Percentiles rank a stretch among this genome's conserved stretches.
Evolutionary conservation across 2,329 filamentous ascomycete species (phyloP).

Genomic region (Diaporthe velutina): DNA sequence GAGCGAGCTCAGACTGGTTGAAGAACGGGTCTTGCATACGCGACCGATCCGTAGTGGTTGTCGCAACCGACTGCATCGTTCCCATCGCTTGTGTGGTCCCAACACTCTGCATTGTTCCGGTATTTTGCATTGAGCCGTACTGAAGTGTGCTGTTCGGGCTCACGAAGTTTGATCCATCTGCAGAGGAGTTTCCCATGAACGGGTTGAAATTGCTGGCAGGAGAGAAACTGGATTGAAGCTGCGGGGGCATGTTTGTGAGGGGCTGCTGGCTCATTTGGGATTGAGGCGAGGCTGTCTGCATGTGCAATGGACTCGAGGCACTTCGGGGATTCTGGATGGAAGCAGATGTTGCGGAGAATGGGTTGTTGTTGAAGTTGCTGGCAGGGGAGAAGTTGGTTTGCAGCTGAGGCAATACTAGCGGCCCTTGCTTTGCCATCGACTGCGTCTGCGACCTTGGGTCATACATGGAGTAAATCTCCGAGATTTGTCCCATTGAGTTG

Average conservation of each 20-base stretch:
- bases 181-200: slow-evolving; percentile 40
- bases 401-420: slow-evolving; percentile 30
- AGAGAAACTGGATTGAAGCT: slow-evolving; percentile 27
- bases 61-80: slow-evolving; percentile 40
- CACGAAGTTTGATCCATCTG: slow-evolving; percentile 41
- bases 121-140: slow-evolving; percentile 40
- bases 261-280: slow-evolving; percentile 28
- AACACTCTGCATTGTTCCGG: slow-evolving; percentile 40
- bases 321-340: slow-evolving; percentile 28
- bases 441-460: slow-evolving; percentile 27
- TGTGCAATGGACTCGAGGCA: background rate
- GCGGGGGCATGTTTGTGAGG: background rate
- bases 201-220: slow-evolving; percentile 31
- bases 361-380: slow-evolving; percentile 33
- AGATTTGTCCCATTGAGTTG: slow-evolving; percentile 22
- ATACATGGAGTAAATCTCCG: slow-evolving; percentile 37
- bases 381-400: slow-evolving; percentile 40
- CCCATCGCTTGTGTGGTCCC: slow-evolving; percentile 38
- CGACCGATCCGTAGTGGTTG: slow-evolving; percentile 49
- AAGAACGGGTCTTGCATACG: slow-evolving; percentile 54
- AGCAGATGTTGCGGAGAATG: slow-evolving; percentile 31
- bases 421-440: slow-evolving; percentile 25
- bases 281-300: slow-evolving; percentile 8
- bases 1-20: slow-evolving; percentile 54
- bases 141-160: slow-evolving; percentile 46